phyloP scores from a whole-genome alignment of 1,284 basidiomycete genomes.

The Moniliophthora roreri region DNA sequence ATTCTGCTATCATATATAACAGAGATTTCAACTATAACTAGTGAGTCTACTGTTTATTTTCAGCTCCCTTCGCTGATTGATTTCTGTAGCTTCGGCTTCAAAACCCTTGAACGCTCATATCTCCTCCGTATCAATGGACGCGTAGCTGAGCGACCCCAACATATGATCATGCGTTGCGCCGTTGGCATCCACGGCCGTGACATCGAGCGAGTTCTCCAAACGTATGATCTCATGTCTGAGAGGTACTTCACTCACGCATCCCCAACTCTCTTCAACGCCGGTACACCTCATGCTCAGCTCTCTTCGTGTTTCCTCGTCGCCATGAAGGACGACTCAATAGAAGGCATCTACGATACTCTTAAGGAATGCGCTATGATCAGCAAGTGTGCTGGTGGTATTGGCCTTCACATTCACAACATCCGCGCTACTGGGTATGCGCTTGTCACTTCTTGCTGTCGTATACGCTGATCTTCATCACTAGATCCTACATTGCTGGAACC shows the following conservation, averaged over 20 bases:
- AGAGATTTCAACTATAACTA: slow-evolving; percentile 98
- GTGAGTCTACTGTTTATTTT: slow-evolving; percentile 35
- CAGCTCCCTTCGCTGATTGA: slow-evolving; percentile 6
- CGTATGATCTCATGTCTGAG: slow-evolving; percentile 95
- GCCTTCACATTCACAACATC: slow-evolving; percentile 95
- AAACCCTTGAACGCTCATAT: slow-evolving; percentile 98
- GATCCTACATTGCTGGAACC: slow-evolving; percentile 90
- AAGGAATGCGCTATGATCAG: slow-evolving; percentile 99
- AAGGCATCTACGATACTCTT: slow-evolving; percentile 98
- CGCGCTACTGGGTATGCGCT: slow-evolving; percentile 83
- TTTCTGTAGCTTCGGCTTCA: slow-evolving; percentile 88
- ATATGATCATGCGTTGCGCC: slow-evolving; percentile 99
- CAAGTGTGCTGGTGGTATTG: slow-evolving; percentile 98
- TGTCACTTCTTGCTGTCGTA: slow-evolving; percentile 17
- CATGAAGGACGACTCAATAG: slow-evolving; percentile 99
- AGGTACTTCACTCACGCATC: slow-evolving; percentile 98
- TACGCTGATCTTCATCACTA: slow-evolving; percentile 25
- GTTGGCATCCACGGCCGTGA: slow-evolving; percentile 95
- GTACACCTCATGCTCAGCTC: slow-evolving; percentile 93
- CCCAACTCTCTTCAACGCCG: slow-evolving; percentile 98
- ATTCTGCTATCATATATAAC: slow-evolving; percentile 97
- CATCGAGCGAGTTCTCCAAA: slow-evolving; percentile 89
- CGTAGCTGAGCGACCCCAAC: slow-evolving; percentile 96
- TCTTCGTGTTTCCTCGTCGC: slow-evolving; percentile 97
- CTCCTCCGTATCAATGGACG: slow-evolving; percentile 93